Evolutionary conservation across 2,329 filamentous ascomycete genomes (phyloP).

Genomic region (Sodiomyces alkalinus): DNA sequence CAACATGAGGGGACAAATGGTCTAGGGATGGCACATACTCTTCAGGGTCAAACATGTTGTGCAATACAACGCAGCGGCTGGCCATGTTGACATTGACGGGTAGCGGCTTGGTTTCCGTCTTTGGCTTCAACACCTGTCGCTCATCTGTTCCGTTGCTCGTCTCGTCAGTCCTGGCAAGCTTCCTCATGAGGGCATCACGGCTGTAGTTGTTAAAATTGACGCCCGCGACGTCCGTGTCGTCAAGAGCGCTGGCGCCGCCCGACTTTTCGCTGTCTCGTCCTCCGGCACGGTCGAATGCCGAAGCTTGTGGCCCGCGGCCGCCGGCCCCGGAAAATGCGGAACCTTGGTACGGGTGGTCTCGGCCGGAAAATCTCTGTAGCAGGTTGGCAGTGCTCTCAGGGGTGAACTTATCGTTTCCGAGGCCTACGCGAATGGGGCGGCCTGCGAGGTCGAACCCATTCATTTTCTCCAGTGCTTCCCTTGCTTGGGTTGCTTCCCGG

Average conservation of each 20-base stretch:
- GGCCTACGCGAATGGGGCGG: constrained; percentile 92
- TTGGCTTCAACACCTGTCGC: constrained; percentile 60
- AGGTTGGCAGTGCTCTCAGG: constrained; percentile 89
- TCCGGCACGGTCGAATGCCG: constrained; percentile 81
- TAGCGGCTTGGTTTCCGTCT: constrained; percentile 62
- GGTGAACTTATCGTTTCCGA: constrained; percentile 99
- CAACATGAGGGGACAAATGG: not conserved
- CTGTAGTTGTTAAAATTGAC: constrained; percentile 99
- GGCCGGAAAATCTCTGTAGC: constrained; percentile 79
- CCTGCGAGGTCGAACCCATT: constrained; percentile 97
- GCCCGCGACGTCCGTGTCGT: constrained; percentile 93
- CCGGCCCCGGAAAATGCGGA: constrained; percentile 85
- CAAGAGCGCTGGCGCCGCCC: constrained; percentile 81
- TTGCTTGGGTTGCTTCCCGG: constrained; percentile 76
- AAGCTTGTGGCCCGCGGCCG: constrained; percentile 70
- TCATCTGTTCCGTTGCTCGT: constrained; percentile 50
- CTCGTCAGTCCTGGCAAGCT: constrained; percentile 92
- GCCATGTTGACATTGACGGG: constrained; percentile 83
- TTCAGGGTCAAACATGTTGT: constrained; percentile 87
- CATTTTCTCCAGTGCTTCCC: constrained; percentile 95
- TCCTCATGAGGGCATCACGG: constrained; percentile 95
- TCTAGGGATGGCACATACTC: constrained; percentile 51
- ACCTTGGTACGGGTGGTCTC: constrained; percentile 67
- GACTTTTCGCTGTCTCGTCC: constrained; percentile 82
- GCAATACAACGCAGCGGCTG: constrained; percentile 82